Evolutionary conservation across 2,329 filamentous ascomycete genomes (phyloP).

Genomic region (Aureobasidium uvarum): DNA sequence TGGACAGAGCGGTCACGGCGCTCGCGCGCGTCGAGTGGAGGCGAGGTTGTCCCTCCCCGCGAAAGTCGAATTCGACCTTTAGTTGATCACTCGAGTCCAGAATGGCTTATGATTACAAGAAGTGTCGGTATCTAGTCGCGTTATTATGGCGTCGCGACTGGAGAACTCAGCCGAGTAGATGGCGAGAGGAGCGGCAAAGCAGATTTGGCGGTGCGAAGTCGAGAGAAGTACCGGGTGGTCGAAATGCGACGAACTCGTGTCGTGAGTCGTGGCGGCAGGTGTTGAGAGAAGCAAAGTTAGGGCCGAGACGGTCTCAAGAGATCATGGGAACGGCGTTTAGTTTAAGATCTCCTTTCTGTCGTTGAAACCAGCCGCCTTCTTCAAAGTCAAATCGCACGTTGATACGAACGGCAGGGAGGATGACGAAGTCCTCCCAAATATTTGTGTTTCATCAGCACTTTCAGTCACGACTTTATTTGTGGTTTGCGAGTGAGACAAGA

Average conservation of each 20-base stretch:
- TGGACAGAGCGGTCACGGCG: not conserved
- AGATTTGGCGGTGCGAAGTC: not conserved
- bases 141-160: not conserved
- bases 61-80: not conserved
- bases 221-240: not conserved
- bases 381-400: not conserved
- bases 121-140: not conserved
- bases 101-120: not conserved
- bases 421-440: not conserved
- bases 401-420: not conserved
- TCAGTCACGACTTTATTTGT: too few relatives aligned
- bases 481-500: not conserved
- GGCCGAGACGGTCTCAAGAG: slow-evolving; percentile 10
- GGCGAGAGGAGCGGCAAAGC: not conserved
- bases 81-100: not conserved
- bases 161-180: not conserved
- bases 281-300: slow-evolving; percentile 1
- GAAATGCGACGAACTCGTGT: not conserved
- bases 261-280: not conserved
- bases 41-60: not conserved
- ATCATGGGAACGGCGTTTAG: slow-evolving; percentile 17
- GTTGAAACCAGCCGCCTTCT: slow-evolving; percentile 4
- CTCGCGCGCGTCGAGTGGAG: slow-evolving; percentile 11
- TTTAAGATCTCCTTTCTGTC: not conserved
- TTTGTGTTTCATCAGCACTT: not conserved